A percentile compares a stretch with the other conserved stretches of the same genome.
These are phyloP conservation scores for Gryganskiella cystojenkinii DNA, from an alignment of 192 early-diverging fungal species.

Conservation along the genomic window DNA sequence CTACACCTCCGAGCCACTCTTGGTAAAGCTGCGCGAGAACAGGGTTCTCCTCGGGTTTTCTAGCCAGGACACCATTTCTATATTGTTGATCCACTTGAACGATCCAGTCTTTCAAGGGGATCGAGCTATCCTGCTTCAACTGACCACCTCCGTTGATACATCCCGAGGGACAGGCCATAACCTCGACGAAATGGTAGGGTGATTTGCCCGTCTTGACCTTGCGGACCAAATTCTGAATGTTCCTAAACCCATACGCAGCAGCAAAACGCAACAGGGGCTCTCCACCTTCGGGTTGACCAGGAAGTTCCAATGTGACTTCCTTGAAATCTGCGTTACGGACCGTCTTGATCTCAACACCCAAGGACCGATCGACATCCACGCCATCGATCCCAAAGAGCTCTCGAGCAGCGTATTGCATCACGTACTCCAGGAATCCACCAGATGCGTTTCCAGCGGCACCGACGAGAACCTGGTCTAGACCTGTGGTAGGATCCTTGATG, in stretches of 20 bases:
- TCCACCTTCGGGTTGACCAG: slow-evolving; percentile 9
- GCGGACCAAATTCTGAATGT: slow-evolving; percentile 98
- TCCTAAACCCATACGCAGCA: slow-evolving; percentile 93
- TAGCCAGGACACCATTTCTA: slow-evolving; percentile 53
- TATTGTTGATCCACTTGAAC: slow-evolving; percentile 75
- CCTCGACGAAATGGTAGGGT: slow-evolving; percentile 92
- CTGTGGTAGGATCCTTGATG: slow-evolving; percentile 42
- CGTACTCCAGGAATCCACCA: slow-evolving; percentile 92
- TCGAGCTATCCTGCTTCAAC: slow-evolving; percentile 66
- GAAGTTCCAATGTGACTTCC: slow-evolving; percentile 68
- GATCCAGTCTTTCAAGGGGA: slow-evolving; percentile 82
- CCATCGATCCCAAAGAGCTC: slow-evolving; percentile 79
- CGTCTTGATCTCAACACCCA: slow-evolving; percentile 70
- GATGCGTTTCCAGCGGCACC: slow-evolving; percentile 86
- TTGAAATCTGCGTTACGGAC: slow-evolving; percentile 88
- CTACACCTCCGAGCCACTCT: slow-evolving; percentile 86
- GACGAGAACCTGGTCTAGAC: slow-evolving; percentile 52
- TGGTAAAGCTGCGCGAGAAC: slow-evolving; percentile 70
- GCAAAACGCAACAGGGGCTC: slow-evolving; percentile 83
- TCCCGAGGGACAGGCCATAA: slow-evolving; percentile 97
- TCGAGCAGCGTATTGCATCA: slow-evolving; percentile 84
- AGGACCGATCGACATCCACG: slow-evolving; percentile 63
- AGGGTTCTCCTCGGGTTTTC: slow-evolving; percentile 76
- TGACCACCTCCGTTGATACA: slow-evolving; percentile 99
- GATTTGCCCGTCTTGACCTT: slow-evolving; percentile 87